Percentiles rank a stretch among this genome's conserved stretches.
Conservation (phyloP, 1,139 yeast species). For the Torulaspora pretoriensis region DNA sequence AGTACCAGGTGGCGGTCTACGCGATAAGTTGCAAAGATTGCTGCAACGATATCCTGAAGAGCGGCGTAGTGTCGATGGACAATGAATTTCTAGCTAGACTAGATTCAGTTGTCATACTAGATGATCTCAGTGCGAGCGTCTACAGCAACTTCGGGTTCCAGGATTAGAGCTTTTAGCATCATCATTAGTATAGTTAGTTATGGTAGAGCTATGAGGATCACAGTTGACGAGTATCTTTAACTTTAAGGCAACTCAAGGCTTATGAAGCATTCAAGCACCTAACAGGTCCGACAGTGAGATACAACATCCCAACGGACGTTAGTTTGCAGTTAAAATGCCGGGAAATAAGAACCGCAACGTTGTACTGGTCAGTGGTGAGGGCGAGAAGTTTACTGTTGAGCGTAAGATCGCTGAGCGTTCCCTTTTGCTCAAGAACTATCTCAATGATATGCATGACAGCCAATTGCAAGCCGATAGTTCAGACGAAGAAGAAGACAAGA, state of each 20-base stretch:
- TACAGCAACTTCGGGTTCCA: constrained; percentile 68
- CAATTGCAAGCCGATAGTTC: constrained; percentile 42
- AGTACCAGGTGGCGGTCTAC: constrained; percentile 30
- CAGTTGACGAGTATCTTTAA: not conserved
- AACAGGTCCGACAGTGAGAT: no score
- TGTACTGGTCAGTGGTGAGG: constrained; percentile 66
- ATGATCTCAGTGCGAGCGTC: constrained; percentile 85
- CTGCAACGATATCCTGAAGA: constrained; percentile 46
- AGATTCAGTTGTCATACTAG: constrained; percentile 62
- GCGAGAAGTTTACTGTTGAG: constrained; percentile 69
- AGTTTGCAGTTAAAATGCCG: not conserved
- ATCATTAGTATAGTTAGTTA: not conserved
- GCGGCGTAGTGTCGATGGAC: constrained; percentile 50
- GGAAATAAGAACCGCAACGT: constrained; percentile 35
- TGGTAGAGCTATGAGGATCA: not conserved
- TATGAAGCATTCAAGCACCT: not conserved
- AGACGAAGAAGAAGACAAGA: constrained; percentile 24
- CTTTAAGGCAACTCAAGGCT: not conserved
- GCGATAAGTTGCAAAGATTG: constrained; percentile 31
- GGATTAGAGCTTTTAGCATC: not conserved
- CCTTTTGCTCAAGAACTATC: constrained; percentile 81
- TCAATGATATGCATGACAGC: constrained; percentile 69
- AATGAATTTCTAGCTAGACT: constrained; percentile 38
- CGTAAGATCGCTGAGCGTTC: constrained; percentile 88
- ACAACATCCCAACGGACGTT: no score